Percentiles rank a stretch among this genome's conserved stretches.
Conservation (phyloP, 768 basidiomycete genomes). For the Lyophyllum shimeji region DNA sequence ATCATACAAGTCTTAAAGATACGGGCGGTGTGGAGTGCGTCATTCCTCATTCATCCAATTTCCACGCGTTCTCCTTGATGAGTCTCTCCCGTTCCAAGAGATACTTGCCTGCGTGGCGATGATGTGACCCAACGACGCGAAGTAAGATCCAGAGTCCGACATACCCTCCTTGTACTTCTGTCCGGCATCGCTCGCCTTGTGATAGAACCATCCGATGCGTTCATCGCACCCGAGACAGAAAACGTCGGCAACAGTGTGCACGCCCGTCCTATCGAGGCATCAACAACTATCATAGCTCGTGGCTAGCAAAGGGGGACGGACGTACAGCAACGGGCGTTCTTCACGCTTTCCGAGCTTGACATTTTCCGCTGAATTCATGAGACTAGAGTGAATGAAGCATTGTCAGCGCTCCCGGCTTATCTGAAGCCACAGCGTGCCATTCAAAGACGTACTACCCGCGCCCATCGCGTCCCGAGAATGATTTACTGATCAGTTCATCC, state of each 20-base stretch:
- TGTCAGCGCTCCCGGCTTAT: not conserved
- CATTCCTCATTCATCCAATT: conserved; percentile 41
- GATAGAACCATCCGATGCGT: conserved; percentile 80
- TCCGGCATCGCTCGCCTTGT: conserved; percentile 69
- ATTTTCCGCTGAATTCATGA: conserved; percentile 78
- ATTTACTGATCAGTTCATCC: conserved; percentile 83
- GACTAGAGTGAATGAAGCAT: conserved; percentile 34
- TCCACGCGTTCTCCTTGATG: conserved; percentile 83
- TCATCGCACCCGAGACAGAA: conserved; percentile 81
- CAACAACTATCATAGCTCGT: not conserved
- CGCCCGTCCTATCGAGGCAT: conserved; percentile 57
- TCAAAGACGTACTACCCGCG: conserved; percentile 65
- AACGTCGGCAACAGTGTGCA: conserved; percentile 79
- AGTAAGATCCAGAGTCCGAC: conserved; percentile 13
- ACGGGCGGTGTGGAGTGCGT: not conserved
- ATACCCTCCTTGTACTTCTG: conserved; percentile 88
- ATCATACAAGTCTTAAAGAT: not conserved
- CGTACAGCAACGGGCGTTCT: conserved; percentile 70
- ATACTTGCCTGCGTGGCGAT: conserved; percentile 61
- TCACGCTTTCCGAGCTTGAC: conserved; percentile 72
- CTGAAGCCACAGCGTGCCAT: not conserved
- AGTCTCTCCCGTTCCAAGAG: conserved; percentile 78
- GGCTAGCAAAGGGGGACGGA: not conserved
- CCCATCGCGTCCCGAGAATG: conserved; percentile 82
- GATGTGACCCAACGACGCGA: not conserved